A percentile compares a stretch with the other conserved stretches of the same genome.
phyloP scores from a whole-genome alignment of 768 basidiomycete genomes.

The Tulasnella sp. region DNA sequence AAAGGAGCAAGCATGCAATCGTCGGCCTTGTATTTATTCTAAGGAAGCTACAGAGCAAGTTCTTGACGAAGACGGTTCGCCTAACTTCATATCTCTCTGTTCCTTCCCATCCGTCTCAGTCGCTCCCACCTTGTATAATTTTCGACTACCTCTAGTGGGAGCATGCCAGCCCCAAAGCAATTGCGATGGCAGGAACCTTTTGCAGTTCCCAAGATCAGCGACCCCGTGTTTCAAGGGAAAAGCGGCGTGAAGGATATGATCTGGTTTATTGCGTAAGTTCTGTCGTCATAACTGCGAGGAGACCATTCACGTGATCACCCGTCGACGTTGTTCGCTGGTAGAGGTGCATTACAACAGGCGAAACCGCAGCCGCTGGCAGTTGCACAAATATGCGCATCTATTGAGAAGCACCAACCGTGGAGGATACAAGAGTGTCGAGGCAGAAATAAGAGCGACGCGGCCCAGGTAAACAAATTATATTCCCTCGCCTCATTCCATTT shows the following conservation, averaged over 20 bases:
- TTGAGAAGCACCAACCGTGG: not conserved
- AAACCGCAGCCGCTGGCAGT: not conserved
- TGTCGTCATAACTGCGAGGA: no score
- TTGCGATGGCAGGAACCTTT: not conserved
- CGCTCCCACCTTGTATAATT: no score
- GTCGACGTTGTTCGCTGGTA: not conserved
- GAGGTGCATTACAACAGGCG: not conserved
- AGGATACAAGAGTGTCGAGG: not conserved
- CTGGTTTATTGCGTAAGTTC: not conserved
- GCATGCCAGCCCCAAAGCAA: not conserved
- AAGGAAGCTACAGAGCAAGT: no score
- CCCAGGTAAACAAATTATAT: not conserved
- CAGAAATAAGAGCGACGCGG: not conserved
- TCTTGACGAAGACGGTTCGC: no score
- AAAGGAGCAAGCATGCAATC: no score
- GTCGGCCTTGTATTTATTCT: no score
- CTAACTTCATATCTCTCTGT: no score
- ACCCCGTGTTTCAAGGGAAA: not conserved
- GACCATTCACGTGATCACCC: no score
- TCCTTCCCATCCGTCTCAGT: no score
- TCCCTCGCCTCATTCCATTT: no score
- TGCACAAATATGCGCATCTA: not conserved
- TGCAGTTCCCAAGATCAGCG: not conserved
- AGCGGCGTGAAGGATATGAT: not conserved
- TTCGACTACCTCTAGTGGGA: no score